phyloP scores from a whole-genome alignment of 1,139 yeast genomes.

The Pichia sp. region DNA sequence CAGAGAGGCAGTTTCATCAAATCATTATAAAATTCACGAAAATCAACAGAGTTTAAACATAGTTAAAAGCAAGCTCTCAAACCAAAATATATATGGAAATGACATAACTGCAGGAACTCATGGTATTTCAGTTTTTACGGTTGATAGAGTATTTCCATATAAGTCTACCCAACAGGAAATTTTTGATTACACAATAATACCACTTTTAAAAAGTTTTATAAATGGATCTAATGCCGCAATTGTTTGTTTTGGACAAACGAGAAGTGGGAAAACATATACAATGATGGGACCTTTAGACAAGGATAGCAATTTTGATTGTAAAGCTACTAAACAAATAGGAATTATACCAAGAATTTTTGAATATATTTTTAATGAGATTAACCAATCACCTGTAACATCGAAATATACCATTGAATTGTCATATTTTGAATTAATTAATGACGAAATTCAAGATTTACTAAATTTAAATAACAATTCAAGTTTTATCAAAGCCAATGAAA shows the following conservation, averaged over 20 bases:
- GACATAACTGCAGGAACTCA: no score
- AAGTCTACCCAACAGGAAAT: conserved; percentile 51
- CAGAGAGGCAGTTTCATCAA: no score
- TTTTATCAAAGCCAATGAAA: conserved; percentile 50
- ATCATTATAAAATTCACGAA: no score
- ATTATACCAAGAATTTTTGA: conserved; percentile 70
- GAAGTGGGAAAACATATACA: conserved; percentile 80
- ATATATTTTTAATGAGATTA: conserved; percentile 43
- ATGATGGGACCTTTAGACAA: conserved; percentile 56
- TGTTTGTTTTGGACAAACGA: conserved; percentile 84
- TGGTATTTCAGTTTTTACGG: conserved; percentile 37
- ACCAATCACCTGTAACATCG: conserved; percentile 41
- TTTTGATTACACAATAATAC: conserved; percentile 52
- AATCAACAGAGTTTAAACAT: no score
- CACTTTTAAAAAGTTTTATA: conserved; percentile 61
- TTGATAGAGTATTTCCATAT: conserved; percentile 59
- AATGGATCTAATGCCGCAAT: conserved; percentile 83
- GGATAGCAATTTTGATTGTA: conserved; percentile 24
- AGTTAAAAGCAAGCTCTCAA: no score
- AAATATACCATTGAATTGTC: conserved; percentile 68
- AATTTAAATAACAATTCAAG: conserved; percentile 28
- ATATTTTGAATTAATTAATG: conserved; percentile 80
- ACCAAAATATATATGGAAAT: no score
- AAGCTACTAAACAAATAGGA: conserved; percentile 41
- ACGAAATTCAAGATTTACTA: conserved; percentile 61